Percentiles rank a stretch among this genome's conserved stretches.
phyloP scores from a whole-genome alignment of 169 alveolate species.

The Neospora caninum region DNA sequence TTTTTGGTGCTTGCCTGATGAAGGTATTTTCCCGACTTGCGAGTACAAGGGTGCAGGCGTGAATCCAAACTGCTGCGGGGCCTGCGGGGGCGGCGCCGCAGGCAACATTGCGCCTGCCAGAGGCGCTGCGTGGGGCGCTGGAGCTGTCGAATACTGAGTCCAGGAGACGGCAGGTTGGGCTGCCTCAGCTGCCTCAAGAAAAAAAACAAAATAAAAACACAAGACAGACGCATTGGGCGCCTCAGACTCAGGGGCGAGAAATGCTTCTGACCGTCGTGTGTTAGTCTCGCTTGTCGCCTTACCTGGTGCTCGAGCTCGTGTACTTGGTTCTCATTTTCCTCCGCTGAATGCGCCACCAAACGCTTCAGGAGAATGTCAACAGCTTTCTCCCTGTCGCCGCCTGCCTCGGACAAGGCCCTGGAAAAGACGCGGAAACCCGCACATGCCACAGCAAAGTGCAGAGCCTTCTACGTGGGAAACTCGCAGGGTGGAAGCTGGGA shows the following conservation, averaged over 20 bases:
- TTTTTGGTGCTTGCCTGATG: neutral
- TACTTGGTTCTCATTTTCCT: slow-evolving; percentile 27
- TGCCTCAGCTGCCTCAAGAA: neutral
- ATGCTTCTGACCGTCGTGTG: too few relatives aligned
- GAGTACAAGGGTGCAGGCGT: slow-evolving; percentile 22
- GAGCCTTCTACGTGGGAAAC: too few relatives aligned
- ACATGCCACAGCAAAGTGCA: too few relatives aligned
- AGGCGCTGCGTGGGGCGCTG: neutral
- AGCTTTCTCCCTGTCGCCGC: slow-evolving; percentile 54
- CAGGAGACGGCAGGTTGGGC: slow-evolving; percentile 4
- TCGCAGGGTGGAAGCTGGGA: too few relatives aligned
- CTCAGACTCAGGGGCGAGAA: too few relatives aligned
- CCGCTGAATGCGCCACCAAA: slow-evolving; percentile 49
- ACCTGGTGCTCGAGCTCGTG: slow-evolving; percentile 44
- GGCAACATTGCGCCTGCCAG: slow-evolving; percentile 16
- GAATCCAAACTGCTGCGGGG: slow-evolving; percentile 22
- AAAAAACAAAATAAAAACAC: neutral
- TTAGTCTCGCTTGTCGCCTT: neutral
- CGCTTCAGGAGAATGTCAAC: slow-evolving; percentile 46
- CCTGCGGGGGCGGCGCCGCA: neutral
- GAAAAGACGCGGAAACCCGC: neutral
- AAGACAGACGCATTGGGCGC: too few relatives aligned
- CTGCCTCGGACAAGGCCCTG: slow-evolving; percentile 23
- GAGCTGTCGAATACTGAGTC: slow-evolving; percentile 7
- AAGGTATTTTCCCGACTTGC: neutral